Evolutionary conservation across 1,284 basidiomycete species (phyloP), one percentile per base, ranked within the genome.

Genomic region (Apiotrichum montevideense): DNA sequence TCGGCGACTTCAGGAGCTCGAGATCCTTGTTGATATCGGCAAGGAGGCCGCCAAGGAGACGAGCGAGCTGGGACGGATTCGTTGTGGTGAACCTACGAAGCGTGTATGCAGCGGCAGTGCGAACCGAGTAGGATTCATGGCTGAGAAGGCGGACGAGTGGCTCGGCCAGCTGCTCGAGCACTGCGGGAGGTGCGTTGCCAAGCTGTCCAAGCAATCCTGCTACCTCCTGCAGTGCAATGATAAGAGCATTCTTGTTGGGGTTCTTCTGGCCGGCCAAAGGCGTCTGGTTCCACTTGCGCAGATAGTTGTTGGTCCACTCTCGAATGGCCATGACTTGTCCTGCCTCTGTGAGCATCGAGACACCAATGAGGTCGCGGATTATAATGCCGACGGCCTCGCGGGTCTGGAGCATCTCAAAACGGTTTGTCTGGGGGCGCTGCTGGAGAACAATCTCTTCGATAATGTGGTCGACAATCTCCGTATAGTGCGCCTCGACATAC

Each of bases 261-360:
- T 87, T 83, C 29, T 79, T 79, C 62, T 90, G 85, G 4, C 90
- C 90, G 2, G 91, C 92, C 82, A 96, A 87, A 71, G 95, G 83
- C 0, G 90, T 86, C 0, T 92, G 92, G 40, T 67, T 65, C 91
- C 92, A 98, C 57, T 88, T 83, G 70, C 89, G 90, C 54, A 97
- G 79, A 68, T 92, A 96, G 5, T 81, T 79, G 51, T 81, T 84
- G 0, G 88, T 85, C 48, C 97, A 79, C 63, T 95, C 92, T 64
- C 89, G 86, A 35, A 97, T 88, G 0, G 94, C 95, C 39, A 82
- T 80, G 50, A 97, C 94, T 75, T 98, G 94, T 0, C 87, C 92
- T 64, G 92, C 90, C 70, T 98, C 94, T 56, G 87, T 87, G 50
- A 98, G 78, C 81, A 98, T 86, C 54, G 91, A 80, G 5, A 88